Base-by-base conservation (phyloP, 2,329 filamentous ascomycete genomes). In the Atkinsonella hypoxylon region DNA sequence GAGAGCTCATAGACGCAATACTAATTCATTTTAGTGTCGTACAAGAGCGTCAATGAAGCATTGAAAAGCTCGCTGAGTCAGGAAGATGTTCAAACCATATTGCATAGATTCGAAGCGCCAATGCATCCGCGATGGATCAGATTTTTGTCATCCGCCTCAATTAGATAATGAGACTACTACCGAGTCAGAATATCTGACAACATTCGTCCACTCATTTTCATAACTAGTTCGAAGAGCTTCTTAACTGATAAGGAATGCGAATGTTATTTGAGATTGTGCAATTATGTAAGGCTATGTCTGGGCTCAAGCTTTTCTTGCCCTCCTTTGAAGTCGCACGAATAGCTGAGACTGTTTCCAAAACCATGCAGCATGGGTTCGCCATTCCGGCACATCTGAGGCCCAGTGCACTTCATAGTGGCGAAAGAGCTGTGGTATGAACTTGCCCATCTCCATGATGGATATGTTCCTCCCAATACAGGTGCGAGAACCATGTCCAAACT, bases 401-500 rank as follows among this genome's bases (percentile, higher is more conserved):
- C 50, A 52, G 15, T 52, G 36, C 17, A 53, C n/a, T 22, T 55
- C 52, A 38, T 54, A 55, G 20, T 51, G 40, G 10, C 55, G 47
- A 10, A 56, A 30, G 2, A 60, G 47, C 47, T 59, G 55, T 3
- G 55, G 55, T 8, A 56, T 36, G 2, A 56, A 18, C 32, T 56
- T 56, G 30, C 51, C 51, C 52, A 58, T 54, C 26, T 56, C 54
- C 50, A 56, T 55, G 31, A 56, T 51, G 22, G 50, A 52, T 32
- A 53, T 56, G 36, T 55, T 57, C 26, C 53, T 55, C 9, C 61
- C 61, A 45, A 79, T 75, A 51, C 76, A 79, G 1, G 73, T 76
- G 52, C 75, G 59, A 1, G 72, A 68, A 0, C 76, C 76, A 1
- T 70, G 70, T 1, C 76, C 76, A 56, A 79, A 79, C 55, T 75